Base-by-base conservation (phyloP, 1,139 yeast species). In the Debaryomycetaceae sp. region DNA sequence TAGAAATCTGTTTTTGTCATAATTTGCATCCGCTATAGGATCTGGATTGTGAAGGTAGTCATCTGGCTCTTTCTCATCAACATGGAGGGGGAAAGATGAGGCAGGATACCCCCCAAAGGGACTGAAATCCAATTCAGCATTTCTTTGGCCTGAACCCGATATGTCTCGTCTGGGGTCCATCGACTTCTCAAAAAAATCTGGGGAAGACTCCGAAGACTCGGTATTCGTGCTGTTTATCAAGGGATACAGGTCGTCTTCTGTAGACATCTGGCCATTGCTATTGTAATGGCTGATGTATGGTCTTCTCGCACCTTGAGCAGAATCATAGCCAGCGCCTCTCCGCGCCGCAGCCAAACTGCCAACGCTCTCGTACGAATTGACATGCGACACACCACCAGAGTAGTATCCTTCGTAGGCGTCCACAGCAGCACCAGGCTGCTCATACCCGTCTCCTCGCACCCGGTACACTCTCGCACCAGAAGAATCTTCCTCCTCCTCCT, bases 51-150 rank as follows among this genome's bases (percentile, higher is more conserved):
- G 97, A 47, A 89, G 60, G 55, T 87, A 88, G 58, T 89, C 97
- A 64, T 89, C 97, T 2, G 87, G 84, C 61, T 89, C 97, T 61
- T 86, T 86, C 53, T 89, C 96, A 43, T 88, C 95, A 47, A 89
- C 79, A 51, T 79, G 82, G 40, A 89, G 66, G 0, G 96, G 96
- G 66, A 89, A 89, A 1, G 87, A 79, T 5, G 87, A 73, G 4
- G 95, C 92, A 1, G 96, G 96, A 59, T 87, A 89, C 7, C 96
- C 97, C 40, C 97, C 97, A 67, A 89, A 89, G 2, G 96, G 96
- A 37, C 89, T 81, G 50, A 81, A 70, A 41, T 67, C 73, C 5
- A 61, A 47, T 13, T 49, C 48, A 19, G 35, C 39, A 58, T 37
- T 51, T 53, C 3, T 52, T 38, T 4, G 49, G 31, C 47, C 42